Percentiles rank a stretch among this genome's conserved stretches.
Evolutionary conservation across 345 rosid species (phyloP).

Genomic region (Acer campestre): DNA sequence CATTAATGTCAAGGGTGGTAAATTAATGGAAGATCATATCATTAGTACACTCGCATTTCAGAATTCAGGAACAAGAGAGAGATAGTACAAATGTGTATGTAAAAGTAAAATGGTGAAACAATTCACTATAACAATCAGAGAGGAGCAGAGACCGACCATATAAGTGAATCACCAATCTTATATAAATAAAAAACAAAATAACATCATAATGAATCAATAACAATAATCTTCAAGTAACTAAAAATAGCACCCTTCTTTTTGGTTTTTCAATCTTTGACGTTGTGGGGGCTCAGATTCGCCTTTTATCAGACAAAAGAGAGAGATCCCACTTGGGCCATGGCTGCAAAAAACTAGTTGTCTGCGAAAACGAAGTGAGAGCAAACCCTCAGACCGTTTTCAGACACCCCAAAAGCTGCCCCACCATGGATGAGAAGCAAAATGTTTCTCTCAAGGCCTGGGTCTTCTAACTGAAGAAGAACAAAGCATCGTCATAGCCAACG

Average conservation of each 20-base stretch:
- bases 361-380: no score
- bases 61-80: no score
- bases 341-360: neutral
- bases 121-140: neutral
- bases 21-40: no score
- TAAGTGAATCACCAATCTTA: neutral
- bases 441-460: neutral
- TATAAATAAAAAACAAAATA: neutral
- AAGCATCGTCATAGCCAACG: constrained; percentile 17
- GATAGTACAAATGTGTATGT: no score
- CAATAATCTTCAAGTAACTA: neutral
- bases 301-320: neutral
- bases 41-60: no score
- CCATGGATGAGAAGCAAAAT: neutral
- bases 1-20: no score
- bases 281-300: neutral
- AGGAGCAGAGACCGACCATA: neutral
- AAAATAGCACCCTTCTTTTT: no score
- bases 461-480: neutral
- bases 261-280: neutral
- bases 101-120: neutral
- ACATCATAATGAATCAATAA: neutral
- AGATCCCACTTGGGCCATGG: neutral
- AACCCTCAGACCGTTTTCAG: no score
- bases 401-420: constrained; percentile 13